Conservation (phyloP, 306 rosid genomes). For the Cucurbita argyrosperma region DNA sequence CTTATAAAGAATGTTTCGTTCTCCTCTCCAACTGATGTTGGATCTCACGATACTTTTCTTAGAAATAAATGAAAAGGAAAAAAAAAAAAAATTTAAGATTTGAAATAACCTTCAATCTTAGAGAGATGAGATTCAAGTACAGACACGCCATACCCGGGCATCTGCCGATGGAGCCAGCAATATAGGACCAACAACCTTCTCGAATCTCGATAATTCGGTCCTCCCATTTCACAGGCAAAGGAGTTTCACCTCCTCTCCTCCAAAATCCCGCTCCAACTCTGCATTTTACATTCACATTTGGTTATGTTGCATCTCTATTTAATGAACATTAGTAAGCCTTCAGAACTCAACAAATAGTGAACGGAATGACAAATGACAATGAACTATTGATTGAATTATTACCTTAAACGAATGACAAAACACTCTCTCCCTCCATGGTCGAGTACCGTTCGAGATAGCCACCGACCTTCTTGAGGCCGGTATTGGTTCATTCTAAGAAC, state of each 20-base stretch:
- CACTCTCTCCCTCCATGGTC: conserved; percentile 95
- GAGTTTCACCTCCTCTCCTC: conserved; percentile 88
- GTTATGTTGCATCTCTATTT: background rate
- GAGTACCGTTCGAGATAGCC: conserved; percentile 88
- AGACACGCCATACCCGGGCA: conserved; percentile 52
- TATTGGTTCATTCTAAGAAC: conserved; percentile 67
- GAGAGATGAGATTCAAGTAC: background rate
- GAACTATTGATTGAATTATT: background rate
- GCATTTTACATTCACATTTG: conserved; percentile 14
- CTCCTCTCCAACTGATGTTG: no score
- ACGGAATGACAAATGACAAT: background rate
- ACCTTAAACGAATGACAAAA: conserved; percentile 77
- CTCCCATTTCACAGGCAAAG: conserved; percentile 75
- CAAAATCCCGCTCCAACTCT: conserved; percentile 88
- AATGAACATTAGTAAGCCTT: background rate
- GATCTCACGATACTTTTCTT: no score
- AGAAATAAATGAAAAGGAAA: background rate
- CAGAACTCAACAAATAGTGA: background rate
- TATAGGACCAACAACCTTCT: conserved; percentile 90
- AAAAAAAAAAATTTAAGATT: no score
- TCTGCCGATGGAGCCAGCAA: conserved; percentile 71
- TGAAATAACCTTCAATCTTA: background rate
- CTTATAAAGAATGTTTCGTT: no score
- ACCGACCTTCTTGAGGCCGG: conserved; percentile 94
- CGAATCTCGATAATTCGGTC: conserved; percentile 76